These are phyloP conservation scores for Neurospora sp. DNA, from an alignment of 495 filamentous ascomycete species.

Conservation along the genomic window DNA sequence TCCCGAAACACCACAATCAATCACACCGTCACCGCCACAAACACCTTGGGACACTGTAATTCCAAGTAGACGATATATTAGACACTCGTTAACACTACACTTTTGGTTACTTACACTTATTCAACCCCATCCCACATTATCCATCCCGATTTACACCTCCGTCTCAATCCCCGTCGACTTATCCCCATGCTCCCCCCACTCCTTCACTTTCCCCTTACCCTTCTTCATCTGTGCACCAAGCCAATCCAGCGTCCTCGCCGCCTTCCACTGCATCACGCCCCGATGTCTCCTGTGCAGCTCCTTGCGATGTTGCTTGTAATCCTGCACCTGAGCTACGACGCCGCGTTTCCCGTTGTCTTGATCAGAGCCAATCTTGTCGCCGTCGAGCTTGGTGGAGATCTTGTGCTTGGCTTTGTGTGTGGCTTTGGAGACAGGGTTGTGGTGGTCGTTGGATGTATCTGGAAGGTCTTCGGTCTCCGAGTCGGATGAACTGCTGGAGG, in stretches of 20 bases:
- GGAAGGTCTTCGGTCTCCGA: not conserved
- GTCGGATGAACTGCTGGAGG: not conserved
- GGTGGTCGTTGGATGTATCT: not conserved
- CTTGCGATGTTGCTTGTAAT: constrained; percentile 47
- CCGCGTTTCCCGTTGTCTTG: constrained; percentile 33
- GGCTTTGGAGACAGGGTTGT: not conserved
- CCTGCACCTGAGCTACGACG: constrained; percentile 29
- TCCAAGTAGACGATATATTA: too few relatives aligned
- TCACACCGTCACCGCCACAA: too few relatives aligned
- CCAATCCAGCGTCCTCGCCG: constrained; percentile 49
- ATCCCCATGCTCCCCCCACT: constrained; percentile 43
- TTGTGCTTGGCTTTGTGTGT: not conserved
- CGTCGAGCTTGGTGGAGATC: constrained; percentile 7
- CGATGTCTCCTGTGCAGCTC: constrained; percentile 52
- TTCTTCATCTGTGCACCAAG: constrained; percentile 46
- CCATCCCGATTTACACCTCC: constrained; percentile 27
- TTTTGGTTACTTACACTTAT: not conserved
- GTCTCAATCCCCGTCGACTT: constrained; percentile 54
- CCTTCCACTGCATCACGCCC: constrained; percentile 62
- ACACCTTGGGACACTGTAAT: not conserved
- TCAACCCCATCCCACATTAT: not conserved
- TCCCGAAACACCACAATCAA: too few relatives aligned
- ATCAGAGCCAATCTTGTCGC: not conserved
- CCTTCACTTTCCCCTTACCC: constrained; percentile 41
- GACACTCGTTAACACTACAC: not conserved